Conservation (phyloP, 257 asterid genomes). For the Ehretia macrophylla region DNA sequence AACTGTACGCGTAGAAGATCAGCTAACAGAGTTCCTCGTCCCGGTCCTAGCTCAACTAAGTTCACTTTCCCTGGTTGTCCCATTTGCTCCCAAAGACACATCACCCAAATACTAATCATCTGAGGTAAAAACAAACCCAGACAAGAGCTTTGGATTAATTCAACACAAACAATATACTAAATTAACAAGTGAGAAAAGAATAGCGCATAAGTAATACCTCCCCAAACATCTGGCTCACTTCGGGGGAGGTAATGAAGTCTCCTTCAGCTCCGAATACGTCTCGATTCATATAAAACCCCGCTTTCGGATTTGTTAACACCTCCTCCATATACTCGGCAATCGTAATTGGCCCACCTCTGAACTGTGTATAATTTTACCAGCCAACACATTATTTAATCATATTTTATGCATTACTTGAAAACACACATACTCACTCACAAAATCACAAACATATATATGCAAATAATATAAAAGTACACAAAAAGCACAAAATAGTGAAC, state of each 20-base stretch:
- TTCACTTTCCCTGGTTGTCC: conserved; percentile 71
- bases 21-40: conserved; percentile 93
- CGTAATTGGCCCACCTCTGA: conserved; percentile 97
- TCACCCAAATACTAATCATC: conserved; percentile 97
- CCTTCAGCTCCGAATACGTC: conserved; percentile 94
- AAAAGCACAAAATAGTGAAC: conserved; percentile 16
- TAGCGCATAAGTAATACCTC: conserved; percentile 47
- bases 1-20: conserved; percentile 86
- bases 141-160: conserved; percentile 9
- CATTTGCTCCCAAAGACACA: conserved; percentile 99
- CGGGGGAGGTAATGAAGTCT: conserved; percentile 95
- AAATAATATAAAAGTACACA: too few relatives aligned
- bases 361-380: conserved; percentile 32
- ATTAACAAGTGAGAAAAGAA: neutral
- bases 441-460: too few relatives aligned
- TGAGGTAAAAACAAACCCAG: too few relatives aligned
- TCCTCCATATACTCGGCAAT: conserved; percentile 98
- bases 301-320: conserved; percentile 86
- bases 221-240: conserved; percentile 99
- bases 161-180: conserved; percentile 6
- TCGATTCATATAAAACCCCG: conserved; percentile 83
- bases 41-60: conserved; percentile 97
- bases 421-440: neutral
- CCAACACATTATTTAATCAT: neutral
- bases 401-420: neutral